Percentiles rank a stretch among this genome's conserved stretches.
Conservation (phyloP, 225 moss, liverwort and hornwort species). For the Pseudoscleropodium purum region DNA sequence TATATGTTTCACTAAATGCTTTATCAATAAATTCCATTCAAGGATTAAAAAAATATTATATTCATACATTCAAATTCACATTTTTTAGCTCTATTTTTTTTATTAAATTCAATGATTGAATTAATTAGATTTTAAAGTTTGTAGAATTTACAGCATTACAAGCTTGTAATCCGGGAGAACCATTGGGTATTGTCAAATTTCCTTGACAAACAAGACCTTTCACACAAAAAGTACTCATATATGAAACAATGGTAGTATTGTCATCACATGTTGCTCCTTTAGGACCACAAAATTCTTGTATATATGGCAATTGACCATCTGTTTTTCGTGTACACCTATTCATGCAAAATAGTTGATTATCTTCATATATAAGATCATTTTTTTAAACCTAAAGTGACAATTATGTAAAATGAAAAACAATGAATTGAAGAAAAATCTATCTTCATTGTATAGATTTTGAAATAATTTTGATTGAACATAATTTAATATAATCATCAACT, state of each 20-base stretch:
- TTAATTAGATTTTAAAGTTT: background rate
- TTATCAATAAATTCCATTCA: too few relatives aligned
- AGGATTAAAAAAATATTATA: too few relatives aligned
- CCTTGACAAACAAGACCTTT: conserved; percentile 41
- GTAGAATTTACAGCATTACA: conserved; percentile 18
- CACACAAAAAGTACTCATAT: conserved; percentile 28
- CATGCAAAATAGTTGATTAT: background rate
- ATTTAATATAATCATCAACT: too few relatives aligned
- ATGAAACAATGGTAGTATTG: conserved; percentile 24
- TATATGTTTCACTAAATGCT: background rate
- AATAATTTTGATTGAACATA: too few relatives aligned
- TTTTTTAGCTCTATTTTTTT: too few relatives aligned
- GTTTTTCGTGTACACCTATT: conserved; percentile 17
- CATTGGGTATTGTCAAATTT: conserved; percentile 15
- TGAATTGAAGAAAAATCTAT: too few relatives aligned
- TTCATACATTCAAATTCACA: background rate
- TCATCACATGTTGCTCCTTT: conserved; percentile 17
- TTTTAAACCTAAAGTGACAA: background rate
- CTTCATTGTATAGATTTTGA: too few relatives aligned
- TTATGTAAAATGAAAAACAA: background rate
- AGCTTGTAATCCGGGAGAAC: conserved; percentile 20
- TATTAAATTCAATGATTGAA: background rate
- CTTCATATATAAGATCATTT: background rate
- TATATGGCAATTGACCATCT: conserved; percentile 7
- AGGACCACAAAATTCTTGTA: conserved; percentile 21